Conservation (phyloP, 805 yeast genomes). For the Groenewaldozyma tartarivorans region DNA sequence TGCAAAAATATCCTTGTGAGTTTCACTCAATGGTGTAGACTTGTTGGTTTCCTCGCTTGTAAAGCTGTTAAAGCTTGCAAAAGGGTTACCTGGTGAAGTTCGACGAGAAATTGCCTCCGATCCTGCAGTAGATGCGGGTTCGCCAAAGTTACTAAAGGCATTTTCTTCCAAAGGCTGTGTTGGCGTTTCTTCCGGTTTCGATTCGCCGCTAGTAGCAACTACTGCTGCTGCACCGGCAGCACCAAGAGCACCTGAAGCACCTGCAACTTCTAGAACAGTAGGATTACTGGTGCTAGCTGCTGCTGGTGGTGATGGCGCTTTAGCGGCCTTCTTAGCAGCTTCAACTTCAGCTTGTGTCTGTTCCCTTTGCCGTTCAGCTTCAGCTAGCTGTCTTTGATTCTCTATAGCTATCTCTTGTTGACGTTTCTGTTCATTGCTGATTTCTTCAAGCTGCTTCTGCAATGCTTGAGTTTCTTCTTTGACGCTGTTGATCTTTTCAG, state of each 20-base stretch:
- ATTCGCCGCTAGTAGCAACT: conserved; percentile 19
- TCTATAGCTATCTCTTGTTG: conserved; percentile 36
- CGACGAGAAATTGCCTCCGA: not conserved
- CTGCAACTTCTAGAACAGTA: conserved; percentile 11
- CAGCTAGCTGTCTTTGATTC: conserved; percentile 22
- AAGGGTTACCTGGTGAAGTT: conserved; percentile 14
- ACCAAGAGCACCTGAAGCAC: conserved; percentile 12
- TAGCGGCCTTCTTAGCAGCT: conserved; percentile 8
- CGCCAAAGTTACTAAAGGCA: not conserved
- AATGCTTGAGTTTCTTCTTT: conserved; percentile 59
- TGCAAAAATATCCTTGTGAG: no score
- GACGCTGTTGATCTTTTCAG: conserved; percentile 56
- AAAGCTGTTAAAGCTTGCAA: conserved; percentile 1
- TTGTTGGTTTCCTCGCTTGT: not conserved
- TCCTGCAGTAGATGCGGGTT: not conserved
- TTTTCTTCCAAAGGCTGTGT: not conserved
- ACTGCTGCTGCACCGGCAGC: conserved; percentile 20
- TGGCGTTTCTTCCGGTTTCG: not conserved
- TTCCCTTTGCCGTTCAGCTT: conserved; percentile 33
- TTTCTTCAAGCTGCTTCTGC: conserved; percentile 44
- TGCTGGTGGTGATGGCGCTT: not conserved
- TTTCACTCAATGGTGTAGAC: not conserved
- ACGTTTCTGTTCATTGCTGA: conserved; percentile 47
- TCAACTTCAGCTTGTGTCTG: conserved; percentile 28
- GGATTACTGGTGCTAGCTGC: conserved; percentile 2